These are phyloP conservation scores for Hanseniaspora lachancei DNA, from an alignment of 805 yeast genomes.

Conservation along the genomic window DNA sequence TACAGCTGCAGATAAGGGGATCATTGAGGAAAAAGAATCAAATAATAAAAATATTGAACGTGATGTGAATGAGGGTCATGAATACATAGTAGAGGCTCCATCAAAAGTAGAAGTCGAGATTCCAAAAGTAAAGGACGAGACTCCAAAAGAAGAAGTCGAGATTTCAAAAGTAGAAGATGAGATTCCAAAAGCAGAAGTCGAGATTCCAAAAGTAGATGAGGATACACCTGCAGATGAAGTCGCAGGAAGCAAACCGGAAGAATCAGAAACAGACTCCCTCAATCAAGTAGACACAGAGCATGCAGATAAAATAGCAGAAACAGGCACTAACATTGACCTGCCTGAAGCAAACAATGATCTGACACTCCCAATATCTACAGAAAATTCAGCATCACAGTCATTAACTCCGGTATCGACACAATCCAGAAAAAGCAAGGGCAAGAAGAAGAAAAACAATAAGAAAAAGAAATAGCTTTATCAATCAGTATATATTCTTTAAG, in stretches of 20 bases:
- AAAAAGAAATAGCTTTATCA: conserved; percentile 14
- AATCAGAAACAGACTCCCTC: conserved; percentile 14
- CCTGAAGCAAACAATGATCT: background rate
- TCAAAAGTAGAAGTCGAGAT: conserved; percentile 3
- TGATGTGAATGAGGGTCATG: too few species aligned
- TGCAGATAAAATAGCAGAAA: conserved; percentile 13
- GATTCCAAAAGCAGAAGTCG: background rate
- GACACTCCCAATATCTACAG: conserved; percentile 2
- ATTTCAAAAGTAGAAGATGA: conserved; percentile 6
- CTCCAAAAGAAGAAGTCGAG: background rate
- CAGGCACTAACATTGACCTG: background rate
- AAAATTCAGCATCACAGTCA: conserved; percentile 7
- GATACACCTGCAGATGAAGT: conserved; percentile 12
- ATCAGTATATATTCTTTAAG: background rate
- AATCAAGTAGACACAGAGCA: conserved; percentile 12
- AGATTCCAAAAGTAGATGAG: conserved; percentile 4
- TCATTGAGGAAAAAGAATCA: conserved; percentile 16
- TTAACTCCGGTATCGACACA: conserved; percentile 11
- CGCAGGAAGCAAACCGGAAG: conserved; percentile 17
- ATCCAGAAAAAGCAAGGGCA: conserved; percentile 23
- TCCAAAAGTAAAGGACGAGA: conserved; percentile 4
- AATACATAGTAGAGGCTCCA: background rate
- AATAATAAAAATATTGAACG: background rate
- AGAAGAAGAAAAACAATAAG: conserved; percentile 24
- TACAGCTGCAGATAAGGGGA: conserved; percentile 14